Base-by-base conservation (phyloP, 305 asterid genomes). In the Striga hermonthica region DNA sequence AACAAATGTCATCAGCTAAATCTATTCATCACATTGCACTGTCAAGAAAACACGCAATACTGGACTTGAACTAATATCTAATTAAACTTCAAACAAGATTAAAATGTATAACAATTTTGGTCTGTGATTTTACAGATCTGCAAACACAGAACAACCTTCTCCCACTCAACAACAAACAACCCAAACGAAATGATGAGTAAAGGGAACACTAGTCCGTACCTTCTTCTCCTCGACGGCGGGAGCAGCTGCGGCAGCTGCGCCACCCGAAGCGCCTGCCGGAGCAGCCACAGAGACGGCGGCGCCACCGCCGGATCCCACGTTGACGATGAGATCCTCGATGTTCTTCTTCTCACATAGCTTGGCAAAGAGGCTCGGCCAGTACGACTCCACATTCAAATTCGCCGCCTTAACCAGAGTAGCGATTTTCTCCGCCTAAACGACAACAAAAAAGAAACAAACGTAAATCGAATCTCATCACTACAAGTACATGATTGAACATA, bases 331-430 rank as follows among this genome's bases (percentile, higher is more conserved):
- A 38, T 82, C 85, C 13, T 76, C 88, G 7, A 83, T 39, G 72
- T 74, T 74, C 73, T 67, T 78, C 76, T 83, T 83, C 71, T 83
- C 85, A 13, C 83, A 76, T 0, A 83, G 83, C 80, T 81, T 80
- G 36, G 82, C 83, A 50, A 81, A 80, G 6, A 83, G 81, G 65
- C 80, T 64, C 37, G 86, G 83, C 89, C 89, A 81, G 75, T 79
- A 83, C 4, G 86, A 81, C 50, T 83, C 83, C 7, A 81, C 80
- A 5, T 56, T 55, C 73, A 81, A 9, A 65, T 81, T 73, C 5
- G 86, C 86, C 10, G 86, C 77, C 73, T 75, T 75, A 60, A 81
- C 75, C 4, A 83, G 65, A 36, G 75, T 54, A 0, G 78, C 72
- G 4, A 83, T 83, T 55, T 83, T 83, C 69, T 83, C 89, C 39